These are phyloP conservation scores for Asterophora parasitica DNA, from an alignment of 768 basidiomycete species.

Conservation along the genomic window DNA sequence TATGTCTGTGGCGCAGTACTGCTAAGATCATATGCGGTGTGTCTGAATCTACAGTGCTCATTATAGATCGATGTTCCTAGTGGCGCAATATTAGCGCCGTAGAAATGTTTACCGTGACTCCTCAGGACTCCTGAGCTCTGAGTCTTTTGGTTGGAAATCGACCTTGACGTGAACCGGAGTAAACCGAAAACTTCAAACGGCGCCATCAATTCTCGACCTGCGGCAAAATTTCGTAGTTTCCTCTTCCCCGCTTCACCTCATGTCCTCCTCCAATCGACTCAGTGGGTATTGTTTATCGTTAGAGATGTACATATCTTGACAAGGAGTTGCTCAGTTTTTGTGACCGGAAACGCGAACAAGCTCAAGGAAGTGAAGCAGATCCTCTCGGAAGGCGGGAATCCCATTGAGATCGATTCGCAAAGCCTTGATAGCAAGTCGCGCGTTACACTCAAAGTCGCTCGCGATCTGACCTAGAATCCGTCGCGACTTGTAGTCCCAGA, in stretches of 20 bases:
- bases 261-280: conserved; percentile 15
- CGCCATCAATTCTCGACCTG: neutral
- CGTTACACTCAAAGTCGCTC: neutral
- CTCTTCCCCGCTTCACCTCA: too few relatives aligned
- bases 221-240: neutral
- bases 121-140: too few relatives aligned
- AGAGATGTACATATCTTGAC: neutral
- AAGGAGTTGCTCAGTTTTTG: conserved; percentile 58
- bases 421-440: conserved; percentile 69
- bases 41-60: too few relatives aligned
- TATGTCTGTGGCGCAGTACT: too few relatives aligned
- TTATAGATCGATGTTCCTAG: too few relatives aligned
- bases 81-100: too few relatives aligned
- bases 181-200: neutral
- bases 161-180: too few relatives aligned
- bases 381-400: conserved; percentile 54
- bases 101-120: too few relatives aligned
- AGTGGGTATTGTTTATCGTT: conserved; percentile 9
- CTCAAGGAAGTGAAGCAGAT: conserved; percentile 85
- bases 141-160: too few relatives aligned
- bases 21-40: too few relatives aligned
- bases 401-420: conserved; percentile 72
- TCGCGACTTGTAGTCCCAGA: conserved; percentile 66
- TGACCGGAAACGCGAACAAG: conserved; percentile 94
- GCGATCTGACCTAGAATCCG: neutral